Base-by-base conservation (phyloP, 1,139 yeast species). In the Debaryomyces udenii region DNA sequence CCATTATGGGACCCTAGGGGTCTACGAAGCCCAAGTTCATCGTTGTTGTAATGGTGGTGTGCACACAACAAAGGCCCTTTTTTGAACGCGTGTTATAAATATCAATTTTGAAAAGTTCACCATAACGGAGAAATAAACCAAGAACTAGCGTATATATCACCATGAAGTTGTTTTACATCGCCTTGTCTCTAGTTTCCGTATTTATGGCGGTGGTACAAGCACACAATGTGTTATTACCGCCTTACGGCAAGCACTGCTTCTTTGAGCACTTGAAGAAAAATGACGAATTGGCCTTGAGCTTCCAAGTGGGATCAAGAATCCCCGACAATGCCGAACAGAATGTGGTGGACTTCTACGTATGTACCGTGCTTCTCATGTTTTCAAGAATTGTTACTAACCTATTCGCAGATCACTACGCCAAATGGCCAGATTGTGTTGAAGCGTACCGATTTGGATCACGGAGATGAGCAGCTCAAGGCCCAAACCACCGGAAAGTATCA, bases 261-360 rank as follows among this genome's bases (percentile, higher is more conserved):
- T 88, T 77, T 57, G 99, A 93, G 62, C 76, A 76, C 44, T 76
- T 93, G 68, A 86, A 83, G 61, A 75, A 75, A 53, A 87, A 88
- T 52, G 99, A 93, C 66, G 91, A 87, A 64, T 73, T 93, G 55
- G 87, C 96, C 17, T 83, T 93, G 46, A 78, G 90, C 40, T 93
- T 86, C 78, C 99, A 93, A 69, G 95, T 88, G 37, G 98, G 98
- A 48, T 89, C 93, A 57, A 81, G 97, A 66, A 85, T 88, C 58
- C 86, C 91, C 35, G 74, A 75, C 50, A 81, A 91, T 41, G 77
- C 86, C 31, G 88, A 84, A 49, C 96, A 90, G 64, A 74, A 83
- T 49, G 78, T 70, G 24, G 83, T 89, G 46, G 96, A 90, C 61
- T 90, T 93, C 64, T 70, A 76, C 68, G 69, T 76, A 49, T 13